Conservation (phyloP, 805 yeast species). For the Yarrowia bubula region DNA sequence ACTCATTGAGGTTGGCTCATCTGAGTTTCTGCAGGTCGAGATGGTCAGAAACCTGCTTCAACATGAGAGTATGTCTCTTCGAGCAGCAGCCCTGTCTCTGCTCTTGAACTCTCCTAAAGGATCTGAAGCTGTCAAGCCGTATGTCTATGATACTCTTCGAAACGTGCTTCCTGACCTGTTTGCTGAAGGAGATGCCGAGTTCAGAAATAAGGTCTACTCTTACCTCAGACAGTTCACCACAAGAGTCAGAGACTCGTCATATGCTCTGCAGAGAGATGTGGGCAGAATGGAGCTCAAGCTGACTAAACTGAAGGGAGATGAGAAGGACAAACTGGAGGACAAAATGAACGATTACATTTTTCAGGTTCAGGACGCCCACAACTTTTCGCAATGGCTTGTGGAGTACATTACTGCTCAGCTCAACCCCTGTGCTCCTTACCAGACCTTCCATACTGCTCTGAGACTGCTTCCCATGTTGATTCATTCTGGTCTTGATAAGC, state of each 20-base stretch:
- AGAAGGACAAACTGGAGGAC: neutral
- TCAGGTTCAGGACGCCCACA: slow-evolving; percentile 35
- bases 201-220: slow-evolving; percentile 64
- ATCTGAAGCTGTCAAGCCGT: slow-evolving; percentile 53
- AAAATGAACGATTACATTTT: slow-evolving; percentile 28
- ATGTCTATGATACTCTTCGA: slow-evolving; percentile 47
- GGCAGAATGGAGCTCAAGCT: slow-evolving; percentile 42
- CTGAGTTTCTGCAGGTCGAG: slow-evolving; percentile 35
- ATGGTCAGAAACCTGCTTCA: slow-evolving; percentile 46
- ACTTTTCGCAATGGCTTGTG: slow-evolving; percentile 47
- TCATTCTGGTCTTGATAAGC: slow-evolving; percentile 55
- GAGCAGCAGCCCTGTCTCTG: slow-evolving; percentile 60
- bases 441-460: slow-evolving; percentile 50
- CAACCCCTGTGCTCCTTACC: slow-evolving; percentile 58
- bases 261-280: slow-evolving; percentile 54
- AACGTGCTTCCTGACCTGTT: slow-evolving; percentile 51
- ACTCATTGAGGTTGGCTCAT: slow-evolving; percentile 48
- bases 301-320: slow-evolving; percentile 9
- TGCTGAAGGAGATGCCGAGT: slow-evolving; percentile 65
- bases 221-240: slow-evolving; percentile 58
- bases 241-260: slow-evolving; percentile 67
- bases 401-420: slow-evolving; percentile 43
- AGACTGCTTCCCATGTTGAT: slow-evolving; percentile 48
- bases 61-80: slow-evolving; percentile 44
- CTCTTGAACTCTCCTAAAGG: slow-evolving; percentile 60